Percentiles rank a stretch among this genome's conserved stretches.
These are phyloP conservation scores for Apophysomyces trapeziformis DNA, from an alignment of 371 early-diverging fungal genomes.

Conservation along the genomic window DNA sequence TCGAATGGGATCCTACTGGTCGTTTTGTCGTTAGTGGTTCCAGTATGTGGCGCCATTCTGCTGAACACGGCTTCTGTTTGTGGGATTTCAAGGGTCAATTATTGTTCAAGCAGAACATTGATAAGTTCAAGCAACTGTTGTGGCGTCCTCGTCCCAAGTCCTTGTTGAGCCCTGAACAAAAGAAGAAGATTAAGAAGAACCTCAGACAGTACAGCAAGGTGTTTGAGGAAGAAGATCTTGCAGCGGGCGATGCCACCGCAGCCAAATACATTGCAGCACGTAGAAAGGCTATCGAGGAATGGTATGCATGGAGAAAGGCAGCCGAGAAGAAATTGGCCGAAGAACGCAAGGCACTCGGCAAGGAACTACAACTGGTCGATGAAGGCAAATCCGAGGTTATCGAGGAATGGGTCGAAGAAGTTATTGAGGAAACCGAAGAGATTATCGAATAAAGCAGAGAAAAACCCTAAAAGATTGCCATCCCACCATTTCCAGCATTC, in stretches of 20 bases:
- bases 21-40: slow-evolving; percentile 90
- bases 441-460: slow-evolving; percentile 32
- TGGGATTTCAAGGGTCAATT: slow-evolving; percentile 93
- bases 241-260: slow-evolving; percentile 69
- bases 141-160: slow-evolving; percentile 96
- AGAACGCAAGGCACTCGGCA: slow-evolving; percentile 67
- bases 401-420: slow-evolving; percentile 86
- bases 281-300: slow-evolving; percentile 77
- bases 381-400: slow-evolving; percentile 68
- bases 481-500: not conserved
- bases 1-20: slow-evolving; percentile 98
- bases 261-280: slow-evolving; percentile 75
- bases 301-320: slow-evolving; percentile 78
- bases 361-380: slow-evolving; percentile 53
- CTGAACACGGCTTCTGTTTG: slow-evolving; percentile 89
- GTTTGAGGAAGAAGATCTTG: slow-evolving; percentile 91
- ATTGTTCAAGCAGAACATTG: slow-evolving; percentile 76
- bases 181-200: slow-evolving; percentile 89
- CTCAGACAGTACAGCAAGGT: slow-evolving; percentile 84
- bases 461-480: not conserved
- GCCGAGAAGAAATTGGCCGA: slow-evolving; percentile 62
- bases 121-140: slow-evolving; percentile 88
- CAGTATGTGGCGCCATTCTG: slow-evolving; percentile 81
- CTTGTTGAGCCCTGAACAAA: slow-evolving; percentile 80
- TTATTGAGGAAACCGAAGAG: slow-evolving; percentile 60